Evolutionary conservation across 2,329 filamentous ascomycete genomes (phyloP).

Genomic region (Aspergillus viridinutans): DNA sequence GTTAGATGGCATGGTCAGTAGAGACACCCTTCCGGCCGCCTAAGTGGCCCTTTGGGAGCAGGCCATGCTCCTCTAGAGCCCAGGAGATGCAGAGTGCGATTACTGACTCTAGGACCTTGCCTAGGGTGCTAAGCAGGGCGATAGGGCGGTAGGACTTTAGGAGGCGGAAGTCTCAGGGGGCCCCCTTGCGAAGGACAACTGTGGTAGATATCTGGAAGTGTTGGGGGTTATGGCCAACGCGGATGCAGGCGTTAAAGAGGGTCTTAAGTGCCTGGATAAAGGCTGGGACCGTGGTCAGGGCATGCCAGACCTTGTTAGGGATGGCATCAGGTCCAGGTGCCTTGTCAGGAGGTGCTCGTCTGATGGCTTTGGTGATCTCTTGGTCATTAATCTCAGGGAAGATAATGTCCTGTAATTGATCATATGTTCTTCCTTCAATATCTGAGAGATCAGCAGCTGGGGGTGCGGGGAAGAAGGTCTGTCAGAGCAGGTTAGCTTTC

Average conservation of each 20-base stretch:
- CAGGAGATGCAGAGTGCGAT: conserved; percentile 6
- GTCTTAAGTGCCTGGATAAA: background rate
- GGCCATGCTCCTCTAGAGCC: conserved; percentile 1
- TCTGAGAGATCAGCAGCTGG: no score
- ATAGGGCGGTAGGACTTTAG: conserved; percentile 12
- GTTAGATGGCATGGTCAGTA: conserved; percentile 10
- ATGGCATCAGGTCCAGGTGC: no score
- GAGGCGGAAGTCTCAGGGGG: conserved; percentile 1
- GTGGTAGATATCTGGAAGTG: conserved; percentile 5
- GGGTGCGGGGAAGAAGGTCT: no score
- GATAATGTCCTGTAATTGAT: no score
- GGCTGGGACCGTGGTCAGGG: background rate
- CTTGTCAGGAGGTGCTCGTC: no score
- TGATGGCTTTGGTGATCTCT: no score
- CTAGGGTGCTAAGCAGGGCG: conserved; percentile 11
- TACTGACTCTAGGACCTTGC: conserved; percentile 9
- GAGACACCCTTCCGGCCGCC: conserved; percentile 11
- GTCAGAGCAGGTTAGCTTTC: no score
- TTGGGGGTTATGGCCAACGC: background rate
- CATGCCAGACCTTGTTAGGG: background rate
- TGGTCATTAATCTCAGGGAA: no score
- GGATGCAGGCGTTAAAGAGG: conserved; percentile 3
- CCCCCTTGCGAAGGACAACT: conserved; percentile 6
- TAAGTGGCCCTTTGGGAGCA: conserved; percentile 6
- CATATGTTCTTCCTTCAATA: no score